phyloP scores from a whole-genome alignment of 257 asterid genomes.

The Prunella vulgaris region DNA sequence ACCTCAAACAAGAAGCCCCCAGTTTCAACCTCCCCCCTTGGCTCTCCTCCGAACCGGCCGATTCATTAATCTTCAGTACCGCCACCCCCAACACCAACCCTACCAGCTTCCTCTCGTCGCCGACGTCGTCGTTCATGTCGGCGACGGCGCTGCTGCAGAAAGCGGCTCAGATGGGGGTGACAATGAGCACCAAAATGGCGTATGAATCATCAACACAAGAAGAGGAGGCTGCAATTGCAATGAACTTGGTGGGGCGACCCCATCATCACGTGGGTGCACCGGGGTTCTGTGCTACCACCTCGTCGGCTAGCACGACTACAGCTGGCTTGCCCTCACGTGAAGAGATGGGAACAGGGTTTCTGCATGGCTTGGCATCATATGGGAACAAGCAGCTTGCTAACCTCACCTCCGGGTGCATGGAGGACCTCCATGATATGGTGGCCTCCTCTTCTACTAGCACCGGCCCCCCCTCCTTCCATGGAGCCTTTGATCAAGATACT shows the following conservation, averaged over 20 bases:
- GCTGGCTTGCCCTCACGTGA: constrained; percentile 54
- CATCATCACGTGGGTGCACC: constrained; percentile 51
- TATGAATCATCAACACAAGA: neutral
- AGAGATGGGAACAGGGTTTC: constrained; percentile 22
- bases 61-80: neutral
- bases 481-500: constrained; percentile 18
- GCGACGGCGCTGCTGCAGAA: constrained; percentile 69
- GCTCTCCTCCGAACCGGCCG: constrained; percentile 21
- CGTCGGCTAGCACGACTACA: constrained; percentile 21
- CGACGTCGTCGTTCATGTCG: constrained; percentile 39
- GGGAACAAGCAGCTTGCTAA: constrained; percentile 22
- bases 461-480: no score
- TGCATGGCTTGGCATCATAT: constrained; percentile 36
- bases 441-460: constrained; percentile 17
- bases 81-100: constrained; percentile 25
- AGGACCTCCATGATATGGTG: constrained; percentile 20
- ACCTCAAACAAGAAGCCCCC: constrained; percentile 43
- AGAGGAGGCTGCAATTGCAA: no score
- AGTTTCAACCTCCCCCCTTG: constrained; percentile 47
- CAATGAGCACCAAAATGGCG: constrained; percentile 32
- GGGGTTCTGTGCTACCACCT: constrained; percentile 39
- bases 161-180: constrained; percentile 67
- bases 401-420: constrained; percentile 37
- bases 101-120: constrained; percentile 7
- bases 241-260: neutral